Conservation (phyloP, 768 basidiomycete species). For the Termitomyces sp. region DNA sequence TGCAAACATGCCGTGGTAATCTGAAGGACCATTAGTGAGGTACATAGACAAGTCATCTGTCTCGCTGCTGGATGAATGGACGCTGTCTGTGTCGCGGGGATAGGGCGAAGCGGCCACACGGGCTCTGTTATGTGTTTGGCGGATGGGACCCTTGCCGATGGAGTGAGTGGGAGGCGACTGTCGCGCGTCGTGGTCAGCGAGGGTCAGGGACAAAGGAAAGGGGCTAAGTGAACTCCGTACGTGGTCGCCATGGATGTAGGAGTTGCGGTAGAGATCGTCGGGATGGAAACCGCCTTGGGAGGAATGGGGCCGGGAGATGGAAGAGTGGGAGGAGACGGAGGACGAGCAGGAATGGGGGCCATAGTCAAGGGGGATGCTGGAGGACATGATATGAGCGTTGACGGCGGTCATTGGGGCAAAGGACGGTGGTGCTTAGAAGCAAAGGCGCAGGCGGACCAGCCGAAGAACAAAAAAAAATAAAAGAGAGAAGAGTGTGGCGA, state of each 20-base stretch:
- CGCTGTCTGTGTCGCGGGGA: slow-evolving; percentile 79
- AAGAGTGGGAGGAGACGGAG: slow-evolving; percentile 72
- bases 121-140: slow-evolving; percentile 73
- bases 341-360: slow-evolving; percentile 73
- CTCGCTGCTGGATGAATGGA: slow-evolving; percentile 84
- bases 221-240: slow-evolving; percentile 26
- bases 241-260: slow-evolving; percentile 46
- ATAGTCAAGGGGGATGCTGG: slow-evolving; percentile 67
- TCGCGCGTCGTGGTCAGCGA: background rate
- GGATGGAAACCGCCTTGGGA: slow-evolving; percentile 59
- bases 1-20: slow-evolving; percentile 67
- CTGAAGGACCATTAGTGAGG: slow-evolving; percentile 47
- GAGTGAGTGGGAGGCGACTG: slow-evolving; percentile 74
- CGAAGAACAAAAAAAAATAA: slow-evolving; percentile 28
- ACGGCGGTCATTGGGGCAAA: slow-evolving; percentile 60
- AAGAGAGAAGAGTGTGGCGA: slow-evolving; percentile 15
- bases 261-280: slow-evolving; percentile 70
- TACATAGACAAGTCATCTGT: slow-evolving; percentile 86
- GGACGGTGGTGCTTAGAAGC: slow-evolving; percentile 31
- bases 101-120: slow-evolving; percentile 81
- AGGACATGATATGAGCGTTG: slow-evolving; percentile 69
- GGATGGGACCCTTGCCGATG: slow-evolving; percentile 70
- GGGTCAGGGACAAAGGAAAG: background rate
- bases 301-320: slow-evolving; percentile 73
- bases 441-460: slow-evolving; percentile 52